Percentiles rank a stretch among this genome's conserved stretches.
These are phyloP conservation scores for Scytalidium lignicola DNA, from an alignment of 2,329 filamentous ascomycete species.

Conservation along the genomic window DNA sequence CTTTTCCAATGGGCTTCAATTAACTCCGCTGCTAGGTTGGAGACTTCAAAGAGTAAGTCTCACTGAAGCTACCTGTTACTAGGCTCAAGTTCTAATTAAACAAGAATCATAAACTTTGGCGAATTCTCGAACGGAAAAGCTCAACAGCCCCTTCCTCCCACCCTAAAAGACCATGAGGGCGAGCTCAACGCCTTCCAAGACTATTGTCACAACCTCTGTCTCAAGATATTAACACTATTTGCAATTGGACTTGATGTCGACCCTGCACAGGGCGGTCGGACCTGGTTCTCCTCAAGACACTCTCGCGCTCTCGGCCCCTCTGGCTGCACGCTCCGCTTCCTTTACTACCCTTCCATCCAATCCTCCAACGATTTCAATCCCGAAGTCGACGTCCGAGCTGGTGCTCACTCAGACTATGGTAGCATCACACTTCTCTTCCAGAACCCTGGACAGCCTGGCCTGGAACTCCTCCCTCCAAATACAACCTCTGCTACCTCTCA, in stretches of 20 bases:
- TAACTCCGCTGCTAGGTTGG: conserved; percentile 49
- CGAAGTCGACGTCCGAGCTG: conserved; percentile 69
- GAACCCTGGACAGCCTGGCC: conserved; percentile 73
- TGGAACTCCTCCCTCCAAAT: conserved; percentile 69
- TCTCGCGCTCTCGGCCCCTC: conserved; percentile 43
- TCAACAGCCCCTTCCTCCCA: conserved; percentile 69
- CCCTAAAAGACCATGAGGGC: conserved; percentile 53
- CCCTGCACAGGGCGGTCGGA: conserved; percentile 14
- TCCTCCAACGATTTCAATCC: conserved; percentile 37
- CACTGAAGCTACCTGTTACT: not conserved
- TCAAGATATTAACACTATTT: conserved; percentile 69
- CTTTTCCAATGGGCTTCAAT: conserved; percentile 2
- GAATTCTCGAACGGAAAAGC: conserved; percentile 63
- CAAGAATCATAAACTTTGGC: conserved; percentile 86
- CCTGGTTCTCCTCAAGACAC: conserved; percentile 55
- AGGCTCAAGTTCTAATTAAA: conserved; percentile 1
- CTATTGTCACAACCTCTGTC: conserved; percentile 68
- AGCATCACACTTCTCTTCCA: conserved; percentile 76
- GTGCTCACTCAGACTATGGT: conserved; percentile 81
- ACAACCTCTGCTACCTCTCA: conserved; percentile 21
- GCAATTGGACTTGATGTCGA: conserved; percentile 67
- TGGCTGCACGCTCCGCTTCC: conserved; percentile 51
- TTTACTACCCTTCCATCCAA: conserved; percentile 62
- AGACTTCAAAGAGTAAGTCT: conserved; percentile 77
- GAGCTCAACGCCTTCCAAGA: conserved; percentile 63